Conservation (phyloP, 495 filamentous ascomycete species). For the Sphaerosporella brunnea region DNA sequence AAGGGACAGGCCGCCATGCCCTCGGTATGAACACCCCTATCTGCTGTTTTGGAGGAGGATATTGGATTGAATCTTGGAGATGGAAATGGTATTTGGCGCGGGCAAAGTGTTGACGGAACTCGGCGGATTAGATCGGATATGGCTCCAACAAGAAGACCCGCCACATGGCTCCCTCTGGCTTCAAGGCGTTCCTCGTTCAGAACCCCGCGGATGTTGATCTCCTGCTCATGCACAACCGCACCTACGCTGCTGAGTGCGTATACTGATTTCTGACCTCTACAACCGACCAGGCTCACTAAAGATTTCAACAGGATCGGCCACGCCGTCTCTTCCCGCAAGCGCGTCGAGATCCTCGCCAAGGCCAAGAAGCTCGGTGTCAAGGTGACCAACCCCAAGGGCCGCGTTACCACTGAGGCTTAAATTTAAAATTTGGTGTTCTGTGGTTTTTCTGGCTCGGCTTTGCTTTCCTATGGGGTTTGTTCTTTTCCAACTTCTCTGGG, state of each 20-base stretch:
- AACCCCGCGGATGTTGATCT: constrained; percentile 90
- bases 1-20: constrained; percentile 92
- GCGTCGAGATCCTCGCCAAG: constrained; percentile 74
- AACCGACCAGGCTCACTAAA: background rate
- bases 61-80: too few species aligned
- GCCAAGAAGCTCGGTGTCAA: constrained; percentile 26
- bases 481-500: constrained; percentile 9
- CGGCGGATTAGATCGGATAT: constrained; percentile 62
- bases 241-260: constrained; percentile 89
- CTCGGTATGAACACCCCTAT: constrained; percentile 48
- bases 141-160: constrained; percentile 97
- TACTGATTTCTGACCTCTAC: background rate
- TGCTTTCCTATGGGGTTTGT: constrained; percentile 8
- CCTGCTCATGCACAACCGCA: constrained; percentile 98
- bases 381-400: constrained; percentile 97
- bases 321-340: constrained; percentile 94
- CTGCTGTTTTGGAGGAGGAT: background rate
- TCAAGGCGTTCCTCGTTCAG: constrained; percentile 98
- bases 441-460: constrained; percentile 1
- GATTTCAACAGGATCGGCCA: constrained; percentile 58
- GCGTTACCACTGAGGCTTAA: constrained; percentile 94
- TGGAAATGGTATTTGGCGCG: too few species aligned
- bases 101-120: background rate
- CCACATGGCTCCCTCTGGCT: constrained; percentile 96
- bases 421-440: constrained; percentile 8